Evolutionary conservation across 2,329 filamentous ascomycete species (phyloP).

Genomic region (Fusarium hostae): DNA sequence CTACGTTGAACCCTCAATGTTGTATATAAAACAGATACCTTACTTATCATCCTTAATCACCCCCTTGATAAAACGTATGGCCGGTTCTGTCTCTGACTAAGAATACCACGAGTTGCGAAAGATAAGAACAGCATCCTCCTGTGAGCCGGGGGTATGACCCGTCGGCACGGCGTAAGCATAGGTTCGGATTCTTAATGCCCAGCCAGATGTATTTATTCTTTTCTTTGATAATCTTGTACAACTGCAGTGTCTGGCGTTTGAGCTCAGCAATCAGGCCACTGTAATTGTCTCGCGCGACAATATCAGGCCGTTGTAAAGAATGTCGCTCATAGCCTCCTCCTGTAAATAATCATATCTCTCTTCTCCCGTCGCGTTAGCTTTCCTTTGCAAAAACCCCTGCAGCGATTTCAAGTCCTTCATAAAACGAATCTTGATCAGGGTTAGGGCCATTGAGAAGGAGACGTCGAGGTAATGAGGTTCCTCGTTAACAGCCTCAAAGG

Average conservation of each 20-base stretch:
- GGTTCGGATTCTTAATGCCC: neutral
- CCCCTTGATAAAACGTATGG: neutral
- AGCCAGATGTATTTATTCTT: constrained; percentile 15
- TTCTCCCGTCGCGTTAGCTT: neutral
- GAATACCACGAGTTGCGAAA: constrained; percentile 22
- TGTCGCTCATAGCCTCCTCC: constrained; percentile 18
- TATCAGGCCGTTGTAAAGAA: neutral
- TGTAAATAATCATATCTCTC: neutral
- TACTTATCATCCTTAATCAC: neutral
- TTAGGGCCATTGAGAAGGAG: constrained; percentile 8
- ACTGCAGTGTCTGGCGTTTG: neutral
- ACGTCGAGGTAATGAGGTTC: neutral
- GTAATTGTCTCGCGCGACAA: neutral
- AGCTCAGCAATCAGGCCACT: neutral
- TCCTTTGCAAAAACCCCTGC: neutral
- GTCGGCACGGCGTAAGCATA: neutral
- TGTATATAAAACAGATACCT: neutral
- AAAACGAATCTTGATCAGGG: constrained; percentile 13
- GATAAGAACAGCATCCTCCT: constrained; percentile 19
- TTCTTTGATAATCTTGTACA: constrained; percentile 10
- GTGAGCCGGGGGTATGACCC: neutral
- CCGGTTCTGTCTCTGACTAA: constrained; percentile 16
- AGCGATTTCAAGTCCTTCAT: constrained; percentile 8
- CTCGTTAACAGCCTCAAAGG: constrained; percentile 8
- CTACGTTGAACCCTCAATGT: too few relatives aligned